These are phyloP conservation scores for Echites panduratus DNA, from an alignment of 257 asterid genomes.

Conservation along the genomic window DNA sequence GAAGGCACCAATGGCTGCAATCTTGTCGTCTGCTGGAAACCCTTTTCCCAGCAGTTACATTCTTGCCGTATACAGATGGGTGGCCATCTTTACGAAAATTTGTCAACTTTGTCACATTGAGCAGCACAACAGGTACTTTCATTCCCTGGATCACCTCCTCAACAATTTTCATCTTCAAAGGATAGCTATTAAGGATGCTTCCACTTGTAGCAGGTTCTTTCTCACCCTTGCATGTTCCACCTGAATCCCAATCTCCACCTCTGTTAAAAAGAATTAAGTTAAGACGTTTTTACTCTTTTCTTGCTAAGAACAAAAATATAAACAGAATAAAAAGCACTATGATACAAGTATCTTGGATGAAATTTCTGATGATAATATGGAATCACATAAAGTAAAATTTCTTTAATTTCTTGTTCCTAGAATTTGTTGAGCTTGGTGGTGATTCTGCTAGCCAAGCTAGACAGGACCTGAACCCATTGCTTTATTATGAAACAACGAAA, in stretches of 20 bases:
- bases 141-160: conserved; percentile 61
- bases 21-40: conserved; percentile 74
- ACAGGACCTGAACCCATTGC: background rate
- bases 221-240: conserved; percentile 85
- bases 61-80: conserved; percentile 82
- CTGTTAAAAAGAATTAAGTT: conserved; percentile 30
- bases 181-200: conserved; percentile 64
- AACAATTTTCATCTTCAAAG: conserved; percentile 71
- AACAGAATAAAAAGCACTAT: background rate
- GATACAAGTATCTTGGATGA: background rate
- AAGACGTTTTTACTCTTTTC: background rate
- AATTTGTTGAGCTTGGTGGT: background rate
- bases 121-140: conserved; percentile 46
- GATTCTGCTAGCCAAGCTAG: background rate
- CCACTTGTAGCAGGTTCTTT: conserved; percentile 65
- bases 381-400: background rate
- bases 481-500: background rate
- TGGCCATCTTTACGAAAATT: conserved; percentile 93
- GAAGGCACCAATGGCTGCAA: conserved; percentile 99
- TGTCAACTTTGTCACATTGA: conserved; percentile 70
- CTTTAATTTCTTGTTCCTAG: background rate
- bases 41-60: conserved; percentile 39
- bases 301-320: no score
- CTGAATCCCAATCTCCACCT: conserved; percentile 99
- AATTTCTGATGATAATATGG: background rate